Evolutionary conservation across 2,329 filamentous ascomycete genomes (phyloP).

Genomic region (Fusarium xyrophilum): DNA sequence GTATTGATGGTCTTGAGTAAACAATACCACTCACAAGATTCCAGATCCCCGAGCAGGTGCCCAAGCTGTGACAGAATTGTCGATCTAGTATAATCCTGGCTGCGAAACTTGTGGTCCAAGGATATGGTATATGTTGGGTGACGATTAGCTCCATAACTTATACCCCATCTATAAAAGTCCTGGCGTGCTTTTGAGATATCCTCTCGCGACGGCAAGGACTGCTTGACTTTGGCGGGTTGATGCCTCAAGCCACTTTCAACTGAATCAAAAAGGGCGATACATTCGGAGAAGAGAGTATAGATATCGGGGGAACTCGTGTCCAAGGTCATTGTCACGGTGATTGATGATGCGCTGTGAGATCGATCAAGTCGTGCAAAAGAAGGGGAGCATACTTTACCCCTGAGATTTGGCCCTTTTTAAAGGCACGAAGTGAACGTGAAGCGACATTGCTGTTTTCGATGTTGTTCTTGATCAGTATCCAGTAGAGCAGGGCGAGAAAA

Average conservation of each 20-base stretch:
- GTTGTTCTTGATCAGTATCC: not conserved
- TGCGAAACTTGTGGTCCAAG: conserved; percentile 26
- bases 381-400: not conserved
- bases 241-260: not conserved
- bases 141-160: conserved; percentile 12
- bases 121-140: conserved; percentile 11
- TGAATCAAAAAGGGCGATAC: conserved; percentile 3
- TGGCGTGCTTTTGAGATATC: conserved; percentile 1
- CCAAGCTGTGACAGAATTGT: conserved; percentile 6
- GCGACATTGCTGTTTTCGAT: not conserved
- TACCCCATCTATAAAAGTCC: conserved; percentile 17
- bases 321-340: not conserved
- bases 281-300: conserved; percentile 7
- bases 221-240: not conserved
- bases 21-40: conserved; percentile 8
- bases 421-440: not conserved
- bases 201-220: not conserved
- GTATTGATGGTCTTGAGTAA: not conserved
- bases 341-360: not conserved
- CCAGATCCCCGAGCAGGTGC: conserved; percentile 13
- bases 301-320: not conserved
- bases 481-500: conserved; percentile 1
- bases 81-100: conserved; percentile 7
- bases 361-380: not conserved
- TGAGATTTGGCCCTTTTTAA: not conserved